phyloP scores from a whole-genome alignment of 2,329 filamentous ascomycete genomes.

The Chrysosporium queenslandicum region DNA sequence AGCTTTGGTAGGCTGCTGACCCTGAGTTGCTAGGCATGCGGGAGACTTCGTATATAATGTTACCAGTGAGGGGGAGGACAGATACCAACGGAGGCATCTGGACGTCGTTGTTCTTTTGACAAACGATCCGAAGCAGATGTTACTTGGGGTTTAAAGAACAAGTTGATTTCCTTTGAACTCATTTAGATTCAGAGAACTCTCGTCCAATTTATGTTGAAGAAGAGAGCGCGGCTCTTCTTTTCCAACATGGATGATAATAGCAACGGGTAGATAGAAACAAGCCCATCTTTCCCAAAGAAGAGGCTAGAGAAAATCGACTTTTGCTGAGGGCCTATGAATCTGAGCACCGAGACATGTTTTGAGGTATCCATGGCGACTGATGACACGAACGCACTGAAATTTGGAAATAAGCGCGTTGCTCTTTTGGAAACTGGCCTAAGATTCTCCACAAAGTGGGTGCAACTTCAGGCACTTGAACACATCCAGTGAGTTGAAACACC shows the following conservation, averaged over 20 bases:
- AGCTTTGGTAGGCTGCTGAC: neutral
- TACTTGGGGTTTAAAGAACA: neutral
- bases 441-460: neutral
- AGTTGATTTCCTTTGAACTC: neutral
- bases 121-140: neutral
- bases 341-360: neutral
- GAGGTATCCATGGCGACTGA: neutral
- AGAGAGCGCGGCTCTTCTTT: neutral
- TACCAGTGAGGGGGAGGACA: too few species aligned
- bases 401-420: neutral
- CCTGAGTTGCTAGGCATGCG: neutral
- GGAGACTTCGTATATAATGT: neutral
- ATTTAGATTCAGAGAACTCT: neutral
- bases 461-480: neutral
- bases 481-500: neutral
- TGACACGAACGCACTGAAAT: neutral
- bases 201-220: neutral
- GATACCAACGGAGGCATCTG: too few species aligned
- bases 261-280: neutral
- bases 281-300: neutral
- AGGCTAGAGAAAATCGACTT: neutral
- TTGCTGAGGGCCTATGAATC: neutral
- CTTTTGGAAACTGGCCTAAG: neutral
- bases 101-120: too few species aligned
- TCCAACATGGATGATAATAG: neutral